Conservation (phyloP, 352 stramenopile genomes). For the Globisporangium recalcitrans region DNA sequence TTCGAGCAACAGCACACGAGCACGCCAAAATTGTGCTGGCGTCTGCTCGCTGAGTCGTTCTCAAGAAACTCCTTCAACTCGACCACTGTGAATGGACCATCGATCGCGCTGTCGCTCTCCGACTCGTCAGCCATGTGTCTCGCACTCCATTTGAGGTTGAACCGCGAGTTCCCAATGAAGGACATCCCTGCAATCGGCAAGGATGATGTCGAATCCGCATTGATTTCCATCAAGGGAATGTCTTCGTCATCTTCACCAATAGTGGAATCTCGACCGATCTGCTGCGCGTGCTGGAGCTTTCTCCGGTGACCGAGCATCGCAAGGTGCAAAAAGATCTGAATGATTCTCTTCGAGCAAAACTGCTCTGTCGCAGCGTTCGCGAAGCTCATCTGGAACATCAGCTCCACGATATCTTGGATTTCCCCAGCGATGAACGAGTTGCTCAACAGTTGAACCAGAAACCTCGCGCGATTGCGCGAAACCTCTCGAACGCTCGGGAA, state of each 20-base stretch:
- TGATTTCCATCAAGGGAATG: slow-evolving; percentile 70
- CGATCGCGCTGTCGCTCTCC: slow-evolving; percentile 18
- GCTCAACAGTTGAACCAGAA: slow-evolving; percentile 43
- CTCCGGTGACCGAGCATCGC: slow-evolving; percentile 52
- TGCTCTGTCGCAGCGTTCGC: slow-evolving; percentile 32
- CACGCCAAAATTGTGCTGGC: slow-evolving; percentile 32
- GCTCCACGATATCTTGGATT: slow-evolving; percentile 60
- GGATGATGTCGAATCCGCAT: slow-evolving; percentile 38
- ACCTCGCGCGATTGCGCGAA: slow-evolving; percentile 39
- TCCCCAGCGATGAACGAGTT: slow-evolving; percentile 48
- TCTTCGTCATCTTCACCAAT: slow-evolving; percentile 29
- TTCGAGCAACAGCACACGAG: slow-evolving; percentile 70
- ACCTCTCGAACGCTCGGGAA: slow-evolving; percentile 51
- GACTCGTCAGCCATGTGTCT: slow-evolving; percentile 26
- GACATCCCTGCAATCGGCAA: slow-evolving; percentile 68
- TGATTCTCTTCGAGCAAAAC: slow-evolving; percentile 47
- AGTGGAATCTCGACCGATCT: neutral
- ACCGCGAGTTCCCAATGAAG: slow-evolving; percentile 50
- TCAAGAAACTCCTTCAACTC: slow-evolving; percentile 56
- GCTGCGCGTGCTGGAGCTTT: slow-evolving; percentile 2
- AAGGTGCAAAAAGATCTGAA: slow-evolving; percentile 63
- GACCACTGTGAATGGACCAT: slow-evolving; percentile 48
- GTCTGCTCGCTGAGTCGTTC: slow-evolving; percentile 27
- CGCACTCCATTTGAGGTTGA: slow-evolving; percentile 59
- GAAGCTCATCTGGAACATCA: slow-evolving; percentile 50